These are phyloP conservation scores for Vinca major DNA, from an alignment of 305 asterid species.

Conservation along the genomic window DNA sequence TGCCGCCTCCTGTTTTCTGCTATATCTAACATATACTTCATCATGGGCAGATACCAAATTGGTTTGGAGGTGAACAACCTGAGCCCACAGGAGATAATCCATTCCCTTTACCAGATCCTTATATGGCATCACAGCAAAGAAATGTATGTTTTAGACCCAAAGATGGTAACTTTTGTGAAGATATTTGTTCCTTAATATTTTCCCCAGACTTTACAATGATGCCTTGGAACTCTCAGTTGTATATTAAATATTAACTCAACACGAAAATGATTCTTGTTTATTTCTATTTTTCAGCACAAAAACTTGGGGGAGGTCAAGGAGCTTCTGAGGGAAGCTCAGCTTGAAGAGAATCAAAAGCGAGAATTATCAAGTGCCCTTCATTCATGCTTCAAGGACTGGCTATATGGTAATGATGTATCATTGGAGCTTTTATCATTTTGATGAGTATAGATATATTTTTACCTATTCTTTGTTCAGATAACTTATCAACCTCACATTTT, in stretches of 20 bases:
- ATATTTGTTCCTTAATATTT: too few species aligned
- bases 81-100: constrained; percentile 74
- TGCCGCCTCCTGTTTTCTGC: not conserved
- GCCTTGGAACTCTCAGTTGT: constrained; percentile 2
- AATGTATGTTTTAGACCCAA: constrained; percentile 38
- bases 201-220: not conserved
- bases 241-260: constrained; percentile 9
- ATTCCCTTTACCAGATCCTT: constrained; percentile 79
- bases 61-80: constrained; percentile 62
- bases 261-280: constrained; percentile 6
- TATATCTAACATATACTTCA: constrained; percentile 15
- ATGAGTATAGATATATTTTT: constrained; percentile 5
- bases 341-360: constrained; percentile 80
- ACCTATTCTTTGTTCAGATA: not conserved
- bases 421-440: not conserved
- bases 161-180: too few species aligned
- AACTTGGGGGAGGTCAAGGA: constrained; percentile 71
- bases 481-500: not conserved
- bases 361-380: constrained; percentile 85
- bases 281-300: constrained; percentile 27
- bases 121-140: constrained; percentile 77
- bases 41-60: constrained; percentile 63
- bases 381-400: constrained; percentile 87
- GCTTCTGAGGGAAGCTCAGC: constrained; percentile 68
- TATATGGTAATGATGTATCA: constrained; percentile 56